A percentile compares a stretch with the other conserved stretches of the same genome.
phyloP scores from a whole-genome alignment of 108 stramenopile species.

The Pinguiococcus pyrenoidosus region DNA sequence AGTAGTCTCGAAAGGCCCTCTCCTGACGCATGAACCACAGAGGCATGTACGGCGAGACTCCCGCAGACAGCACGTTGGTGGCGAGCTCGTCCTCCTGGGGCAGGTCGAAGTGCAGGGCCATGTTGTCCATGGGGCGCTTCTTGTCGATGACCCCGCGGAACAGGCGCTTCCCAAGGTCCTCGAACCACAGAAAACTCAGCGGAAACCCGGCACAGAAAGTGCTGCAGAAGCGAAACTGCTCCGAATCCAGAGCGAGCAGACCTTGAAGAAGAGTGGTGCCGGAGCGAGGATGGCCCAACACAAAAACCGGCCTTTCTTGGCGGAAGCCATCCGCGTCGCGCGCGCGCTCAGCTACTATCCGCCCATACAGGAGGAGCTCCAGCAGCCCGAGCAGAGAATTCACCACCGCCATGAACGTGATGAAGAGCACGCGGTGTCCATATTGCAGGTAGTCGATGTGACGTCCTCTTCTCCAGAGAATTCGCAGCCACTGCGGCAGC shows the following conservation, averaged over 20 bases:
- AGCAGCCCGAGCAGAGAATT: no score
- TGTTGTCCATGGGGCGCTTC: slow-evolving; percentile 40
- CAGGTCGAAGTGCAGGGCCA: slow-evolving; percentile 33
- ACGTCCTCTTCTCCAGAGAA: no score
- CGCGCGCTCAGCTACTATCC: no score
- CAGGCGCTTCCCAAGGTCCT: slow-evolving; percentile 29
- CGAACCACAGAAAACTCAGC: slow-evolving; percentile 37
- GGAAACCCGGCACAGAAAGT: slow-evolving; percentile 45
- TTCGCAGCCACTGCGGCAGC: no score
- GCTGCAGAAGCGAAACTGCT: slow-evolving; percentile 27
- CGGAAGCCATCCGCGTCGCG: no score
- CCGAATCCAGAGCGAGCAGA: slow-evolving; percentile 32
- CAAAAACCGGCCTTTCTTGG: slow-evolving; percentile 36
- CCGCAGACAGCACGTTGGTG: slow-evolving; percentile 22
- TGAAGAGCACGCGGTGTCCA: no score
- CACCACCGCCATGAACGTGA: no score
- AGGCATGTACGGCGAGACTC: slow-evolving; percentile 28
- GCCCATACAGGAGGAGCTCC: no score
- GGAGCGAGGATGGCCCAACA: slow-evolving; percentile 41
- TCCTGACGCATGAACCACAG: slow-evolving; percentile 32
- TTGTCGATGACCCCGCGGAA: slow-evolving; percentile 27
- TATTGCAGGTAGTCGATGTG: no score
- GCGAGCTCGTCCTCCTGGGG: slow-evolving; percentile 44
- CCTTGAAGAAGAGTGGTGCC: slow-evolving; percentile 38
- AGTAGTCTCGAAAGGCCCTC: slow-evolving; percentile 23